Evolutionary conservation across 148 eudicot species (phyloP).

Genomic region (Rhododendron simsii): DNA sequence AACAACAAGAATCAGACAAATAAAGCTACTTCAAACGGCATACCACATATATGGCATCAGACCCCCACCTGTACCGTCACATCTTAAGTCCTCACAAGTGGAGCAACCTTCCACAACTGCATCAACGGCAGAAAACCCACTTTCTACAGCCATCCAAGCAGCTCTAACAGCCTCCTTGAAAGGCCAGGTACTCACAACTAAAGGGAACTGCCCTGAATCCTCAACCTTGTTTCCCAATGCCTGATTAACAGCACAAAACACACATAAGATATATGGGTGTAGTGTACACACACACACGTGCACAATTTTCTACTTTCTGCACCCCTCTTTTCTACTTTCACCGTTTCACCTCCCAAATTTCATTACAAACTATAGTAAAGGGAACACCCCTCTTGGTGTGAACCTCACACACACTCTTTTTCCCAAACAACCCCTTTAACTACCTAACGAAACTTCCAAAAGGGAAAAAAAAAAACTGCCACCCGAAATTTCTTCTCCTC

Average conservation of each 20-base stretch:
- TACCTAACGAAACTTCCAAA: not conserved
- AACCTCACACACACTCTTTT: not conserved
- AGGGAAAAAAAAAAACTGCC: not conserved
- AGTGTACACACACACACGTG: not conserved
- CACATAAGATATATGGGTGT: not conserved
- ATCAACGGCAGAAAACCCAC: slow-evolving; percentile 77
- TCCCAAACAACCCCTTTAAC: not conserved
- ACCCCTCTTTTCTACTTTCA: not conserved
- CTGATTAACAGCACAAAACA: slow-evolving; percentile 22
- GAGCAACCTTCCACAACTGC: slow-evolving; percentile 92
- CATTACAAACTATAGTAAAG: not conserved
- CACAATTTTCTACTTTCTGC: not conserved
- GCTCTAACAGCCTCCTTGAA: slow-evolving; percentile 84
- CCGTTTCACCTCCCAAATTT: not conserved
- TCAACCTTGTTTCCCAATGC: slow-evolving; percentile 37
- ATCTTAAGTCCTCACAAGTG: slow-evolving; percentile 76
- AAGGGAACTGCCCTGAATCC: slow-evolving; percentile 39
- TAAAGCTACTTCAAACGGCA: not conserved
- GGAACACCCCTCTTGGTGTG: not conserved
- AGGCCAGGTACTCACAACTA: slow-evolving; percentile 94
- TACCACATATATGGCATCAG: not conserved
- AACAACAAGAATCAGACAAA: not conserved
- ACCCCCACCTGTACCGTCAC: slow-evolving; percentile 81
- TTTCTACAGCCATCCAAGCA: slow-evolving; percentile 68
- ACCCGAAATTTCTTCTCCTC: not conserved